A percentile compares a stretch with the other conserved stretches of the same genome.
These are phyloP conservation scores for Colletotrichum tanaceti DNA, from an alignment of 2,329 filamentous ascomycete species.

Conservation along the genomic window DNA sequence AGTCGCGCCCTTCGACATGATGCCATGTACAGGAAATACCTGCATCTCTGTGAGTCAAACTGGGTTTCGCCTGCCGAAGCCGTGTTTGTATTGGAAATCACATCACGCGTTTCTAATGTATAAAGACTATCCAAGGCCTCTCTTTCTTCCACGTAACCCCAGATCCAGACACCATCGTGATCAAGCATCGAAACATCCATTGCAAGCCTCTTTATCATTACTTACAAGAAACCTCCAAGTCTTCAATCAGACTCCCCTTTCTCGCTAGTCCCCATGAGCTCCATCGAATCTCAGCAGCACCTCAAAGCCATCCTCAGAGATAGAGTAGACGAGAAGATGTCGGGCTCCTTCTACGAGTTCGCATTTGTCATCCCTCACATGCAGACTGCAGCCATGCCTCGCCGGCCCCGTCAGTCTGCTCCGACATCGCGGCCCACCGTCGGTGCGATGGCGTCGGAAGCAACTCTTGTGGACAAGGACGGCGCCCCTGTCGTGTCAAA, in stretches of 20 bases:
- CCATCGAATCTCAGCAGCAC: slow-evolving; percentile 28
- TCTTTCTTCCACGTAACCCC: neutral
- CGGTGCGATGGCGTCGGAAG: slow-evolving; percentile 35
- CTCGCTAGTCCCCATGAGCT: slow-evolving; percentile 21
- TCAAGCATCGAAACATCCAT: slow-evolving; percentile 1
- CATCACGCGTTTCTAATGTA: slow-evolving; percentile 5
- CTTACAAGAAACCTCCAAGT: neutral
- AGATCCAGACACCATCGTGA: neutral
- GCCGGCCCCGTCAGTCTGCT: slow-evolving; percentile 26
- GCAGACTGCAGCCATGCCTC: slow-evolving; percentile 36
- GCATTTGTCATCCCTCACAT: slow-evolving; percentile 35
- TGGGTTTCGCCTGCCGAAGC: slow-evolving; percentile 9
- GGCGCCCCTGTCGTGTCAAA: slow-evolving; percentile 27
- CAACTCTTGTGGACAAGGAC: slow-evolving; percentile 36
- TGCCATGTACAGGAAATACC: slow-evolving; percentile 19
- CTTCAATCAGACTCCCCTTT: neutral
- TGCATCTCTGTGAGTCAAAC: slow-evolving; percentile 15
- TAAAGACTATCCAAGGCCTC: slow-evolving; percentile 24
- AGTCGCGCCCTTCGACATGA: slow-evolving; percentile 35
- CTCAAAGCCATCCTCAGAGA: slow-evolving; percentile 37
- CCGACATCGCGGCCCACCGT: slow-evolving; percentile 1
- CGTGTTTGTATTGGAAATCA: slow-evolving; percentile 16
- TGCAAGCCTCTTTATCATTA: neutral
- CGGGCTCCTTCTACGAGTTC: slow-evolving; percentile 33
- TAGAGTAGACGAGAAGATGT: slow-evolving; percentile 22